Percentiles rank a stretch among this genome's conserved stretches.
phyloP scores from a whole-genome alignment of 2,329 filamentous ascomycete genomes.

The Gliomastix tumulicola region DNA sequence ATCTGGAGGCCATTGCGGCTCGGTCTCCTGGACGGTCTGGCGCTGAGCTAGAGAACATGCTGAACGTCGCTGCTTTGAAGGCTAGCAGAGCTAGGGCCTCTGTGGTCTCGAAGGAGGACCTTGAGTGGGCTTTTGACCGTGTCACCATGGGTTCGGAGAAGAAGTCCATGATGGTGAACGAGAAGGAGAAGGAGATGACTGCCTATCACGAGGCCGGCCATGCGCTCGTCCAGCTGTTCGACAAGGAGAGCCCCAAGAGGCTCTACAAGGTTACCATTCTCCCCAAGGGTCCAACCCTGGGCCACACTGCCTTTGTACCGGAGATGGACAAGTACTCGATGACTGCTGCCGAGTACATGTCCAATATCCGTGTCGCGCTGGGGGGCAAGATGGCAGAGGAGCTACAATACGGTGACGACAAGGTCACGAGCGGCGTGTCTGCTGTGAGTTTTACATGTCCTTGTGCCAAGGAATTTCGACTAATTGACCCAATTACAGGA shows the following conservation, averaged over 20 bases:
- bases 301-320: constrained; percentile 80
- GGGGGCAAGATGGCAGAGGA: constrained; percentile 89
- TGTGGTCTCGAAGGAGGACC: constrained; percentile 69
- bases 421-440: constrained; percentile 83
- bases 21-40: constrained; percentile 90
- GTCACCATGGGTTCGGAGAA: constrained; percentile 95
- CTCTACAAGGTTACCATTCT: constrained; percentile 98
- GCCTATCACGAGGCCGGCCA: constrained; percentile 96
- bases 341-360: constrained; percentile 77
- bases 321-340: constrained; percentile 89
- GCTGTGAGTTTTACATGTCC: constrained; percentile 44
- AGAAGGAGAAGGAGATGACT: constrained; percentile 94
- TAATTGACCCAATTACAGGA: constrained; percentile 47
- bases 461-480: no score
- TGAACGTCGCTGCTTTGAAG: constrained; percentile 91
- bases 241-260: constrained; percentile 61
- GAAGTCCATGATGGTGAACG: constrained; percentile 80
- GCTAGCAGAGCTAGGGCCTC: constrained; percentile 81
- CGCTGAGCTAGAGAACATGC: constrained; percentile 91
- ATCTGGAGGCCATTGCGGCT: constrained; percentile 75
- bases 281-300: constrained; percentile 78
- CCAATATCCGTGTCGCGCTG: constrained; percentile 72
- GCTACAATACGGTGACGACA: constrained; percentile 83
- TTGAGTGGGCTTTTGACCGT: constrained; percentile 98
- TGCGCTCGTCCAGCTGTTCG: constrained; percentile 80